Evolutionary conservation across 208 protist genomes (phyloP), one percentile per base, ranked within the genome.

Genomic region (Crithidia acanthocephali): DNA sequence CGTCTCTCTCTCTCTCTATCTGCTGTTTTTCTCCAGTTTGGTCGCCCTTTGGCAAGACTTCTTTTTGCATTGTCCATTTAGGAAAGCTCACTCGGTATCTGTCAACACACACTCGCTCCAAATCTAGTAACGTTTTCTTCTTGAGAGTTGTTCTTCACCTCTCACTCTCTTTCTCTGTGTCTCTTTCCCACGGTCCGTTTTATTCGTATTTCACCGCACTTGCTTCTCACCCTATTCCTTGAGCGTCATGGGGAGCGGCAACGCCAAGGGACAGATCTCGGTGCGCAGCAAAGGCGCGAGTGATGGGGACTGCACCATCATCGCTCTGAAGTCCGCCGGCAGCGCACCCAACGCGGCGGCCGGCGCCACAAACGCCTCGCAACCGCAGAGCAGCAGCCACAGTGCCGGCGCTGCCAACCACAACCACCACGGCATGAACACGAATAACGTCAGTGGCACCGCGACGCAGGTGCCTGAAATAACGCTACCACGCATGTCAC

Each of bases 161-260:
- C 37, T 44, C 13, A 16, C 9, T 44, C 37, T 44, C 13, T 44
- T 13, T 44, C 37, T 44, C 37, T 44, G 9, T 44, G 7, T 13
- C 37, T 44, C 37, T 44, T 13, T 44, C 37, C 13, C 37, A 13
- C 37, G 13, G 37, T 44, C 13, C 13, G 37, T 44, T 44, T 44
- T 13, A 16, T 44, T n/a, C n/a, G n/a, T n/a, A n/a, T n/a, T n/a
- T n/a, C n/a, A n/a, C n/a, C n/a, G n/a, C n/a, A n/a, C n/a, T n/a
- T n/a, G n/a, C n/a, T n/a, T n/a, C n/a, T n/a, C n/a, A n/a, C n/a
- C n/a, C n/a, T n/a, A n/a, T n/a, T n/a, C 37, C 13, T 15, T 42
- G 13, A 42, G 37, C 37, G 37, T n/a, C n/a, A 75, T 75, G 70
- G 70, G 70, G 15, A 50, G 60, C 18, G 70, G 60, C 2, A 51